These are phyloP conservation scores for Fusarium poae DNA, from an alignment of 2,329 filamentous ascomycete genomes.

Conservation along the genomic window DNA sequence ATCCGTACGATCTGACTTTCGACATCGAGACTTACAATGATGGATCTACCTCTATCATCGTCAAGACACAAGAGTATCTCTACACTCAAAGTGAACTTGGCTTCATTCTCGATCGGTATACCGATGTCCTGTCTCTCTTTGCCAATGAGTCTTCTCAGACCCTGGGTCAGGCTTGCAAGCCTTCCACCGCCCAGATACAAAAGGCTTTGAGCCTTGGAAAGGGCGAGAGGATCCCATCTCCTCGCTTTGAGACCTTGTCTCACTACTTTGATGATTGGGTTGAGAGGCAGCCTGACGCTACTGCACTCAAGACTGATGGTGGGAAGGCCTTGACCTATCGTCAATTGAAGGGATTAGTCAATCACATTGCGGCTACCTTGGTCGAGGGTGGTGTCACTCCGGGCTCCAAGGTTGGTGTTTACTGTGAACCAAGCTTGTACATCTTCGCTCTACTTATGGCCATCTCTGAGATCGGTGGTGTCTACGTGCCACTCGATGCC, in stretches of 20 bases:
- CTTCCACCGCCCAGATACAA: neutral
- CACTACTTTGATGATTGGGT: constrained; percentile 11
- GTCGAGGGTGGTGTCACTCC: neutral
- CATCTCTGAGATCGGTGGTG: neutral
- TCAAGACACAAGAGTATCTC: constrained; percentile 10
- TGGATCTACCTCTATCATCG: neutral
- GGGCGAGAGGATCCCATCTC: neutral
- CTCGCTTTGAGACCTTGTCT: neutral
- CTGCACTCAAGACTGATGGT: neutral
- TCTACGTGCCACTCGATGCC: constrained; percentile 1
- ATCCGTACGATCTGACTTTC: constrained; percentile 5
- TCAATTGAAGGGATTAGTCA: neutral
- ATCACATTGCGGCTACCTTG: neutral
- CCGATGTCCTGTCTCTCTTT: neutral
- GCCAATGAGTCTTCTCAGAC: neutral
- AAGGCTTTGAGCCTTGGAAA: neutral
- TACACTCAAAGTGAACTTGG: constrained; percentile 1
- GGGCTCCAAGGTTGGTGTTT: neutral
- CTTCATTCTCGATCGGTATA: neutral
- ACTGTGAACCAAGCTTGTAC: constrained; percentile 5
- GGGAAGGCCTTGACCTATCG: neutral
- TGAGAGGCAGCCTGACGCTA: neutral
- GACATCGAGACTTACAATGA: constrained; percentile 2
- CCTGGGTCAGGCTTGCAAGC: neutral
- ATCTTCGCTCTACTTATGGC: neutral